These are phyloP conservation scores for Withania somnifera DNA, from an alignment of 305 asterid genomes.

Conservation along the genomic window DNA sequence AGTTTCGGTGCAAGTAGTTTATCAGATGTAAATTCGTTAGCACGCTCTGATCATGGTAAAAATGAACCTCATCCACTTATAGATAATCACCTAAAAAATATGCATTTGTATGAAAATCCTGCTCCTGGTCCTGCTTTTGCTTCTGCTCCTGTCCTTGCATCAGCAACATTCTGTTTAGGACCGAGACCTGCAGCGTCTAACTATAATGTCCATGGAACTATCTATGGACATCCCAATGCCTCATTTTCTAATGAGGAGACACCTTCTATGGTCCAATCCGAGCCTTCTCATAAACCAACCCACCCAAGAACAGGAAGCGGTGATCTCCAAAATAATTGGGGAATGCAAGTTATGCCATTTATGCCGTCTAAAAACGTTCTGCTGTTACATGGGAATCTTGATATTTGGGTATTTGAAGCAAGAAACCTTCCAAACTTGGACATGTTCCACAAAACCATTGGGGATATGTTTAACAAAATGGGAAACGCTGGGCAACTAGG, in stretches of 20 bases:
- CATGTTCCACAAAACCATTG: conserved; percentile 11
- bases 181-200: not conserved
- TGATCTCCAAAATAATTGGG: conserved; percentile 1
- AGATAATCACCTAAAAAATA: not conserved
- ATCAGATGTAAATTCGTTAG: not conserved
- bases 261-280: not conserved
- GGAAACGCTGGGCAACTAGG: not conserved
- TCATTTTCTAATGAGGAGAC: not conserved
- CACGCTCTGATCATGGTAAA: not conserved
- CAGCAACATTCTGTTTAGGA: not conserved
- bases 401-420: conserved; percentile 16
- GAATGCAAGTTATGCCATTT: conserved; percentile 9
- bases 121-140: not conserved
- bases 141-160: not conserved
- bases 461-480: conserved; percentile 12
- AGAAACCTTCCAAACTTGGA: conserved; percentile 20
- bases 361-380: not conserved
- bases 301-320: not conserved
- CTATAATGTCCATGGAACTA: not conserved
- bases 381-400: conserved; percentile 16
- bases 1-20: not conserved
- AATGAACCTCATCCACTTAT: not conserved
- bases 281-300: not conserved
- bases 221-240: not conserved
- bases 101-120: not conserved